Evolutionary conservation across 2,329 filamentous ascomycete genomes (phyloP).

Genomic region (Fusarium burgessii): DNA sequence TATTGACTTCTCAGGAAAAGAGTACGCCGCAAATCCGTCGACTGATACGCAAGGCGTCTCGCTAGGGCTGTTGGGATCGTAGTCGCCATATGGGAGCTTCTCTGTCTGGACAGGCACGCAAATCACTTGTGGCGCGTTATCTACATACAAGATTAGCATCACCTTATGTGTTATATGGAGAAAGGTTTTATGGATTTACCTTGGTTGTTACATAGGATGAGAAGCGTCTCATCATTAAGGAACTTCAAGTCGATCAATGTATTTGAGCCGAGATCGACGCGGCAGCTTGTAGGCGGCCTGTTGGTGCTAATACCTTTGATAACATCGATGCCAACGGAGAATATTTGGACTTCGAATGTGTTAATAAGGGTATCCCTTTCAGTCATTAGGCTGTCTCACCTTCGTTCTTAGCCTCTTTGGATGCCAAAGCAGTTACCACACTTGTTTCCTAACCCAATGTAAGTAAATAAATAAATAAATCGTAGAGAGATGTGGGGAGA

Average conservation of each 20-base stretch:
- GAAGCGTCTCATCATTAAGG: constrained; percentile 69
- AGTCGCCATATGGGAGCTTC: constrained; percentile 53
- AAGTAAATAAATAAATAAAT: constrained; percentile 21
- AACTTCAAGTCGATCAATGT: constrained; percentile 75
- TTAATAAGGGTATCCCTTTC: background rate
- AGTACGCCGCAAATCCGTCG: constrained; percentile 38
- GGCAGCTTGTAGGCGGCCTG: constrained; percentile 53
- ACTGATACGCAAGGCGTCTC: constrained; percentile 16
- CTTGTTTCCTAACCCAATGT: constrained; percentile 49
- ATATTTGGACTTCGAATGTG: constrained; percentile 64
- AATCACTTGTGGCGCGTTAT: constrained; percentile 47
- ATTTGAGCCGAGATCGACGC: constrained; percentile 56
- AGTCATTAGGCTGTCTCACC: constrained; percentile 46
- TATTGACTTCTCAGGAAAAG: constrained; percentile 46
- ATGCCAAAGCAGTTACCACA: constrained; percentile 58
- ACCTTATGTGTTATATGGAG: background rate
- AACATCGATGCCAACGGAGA: constrained; percentile 64
- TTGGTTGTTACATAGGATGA: constrained; percentile 66
- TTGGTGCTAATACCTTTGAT: constrained; percentile 69
- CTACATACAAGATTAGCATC: constrained; percentile 28
- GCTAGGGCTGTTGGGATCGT: constrained; percentile 43
- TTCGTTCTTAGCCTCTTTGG: constrained; percentile 52
- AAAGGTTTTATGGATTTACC: constrained; percentile 47
- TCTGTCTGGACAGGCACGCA: constrained; percentile 54
- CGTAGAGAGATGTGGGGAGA: constrained; percentile 25